Percentiles rank a stretch among this genome's conserved stretches.
Evolutionary conservation across 768 basidiomycete genomes (phyloP).

Genomic region (Suillus subluteus): DNA sequence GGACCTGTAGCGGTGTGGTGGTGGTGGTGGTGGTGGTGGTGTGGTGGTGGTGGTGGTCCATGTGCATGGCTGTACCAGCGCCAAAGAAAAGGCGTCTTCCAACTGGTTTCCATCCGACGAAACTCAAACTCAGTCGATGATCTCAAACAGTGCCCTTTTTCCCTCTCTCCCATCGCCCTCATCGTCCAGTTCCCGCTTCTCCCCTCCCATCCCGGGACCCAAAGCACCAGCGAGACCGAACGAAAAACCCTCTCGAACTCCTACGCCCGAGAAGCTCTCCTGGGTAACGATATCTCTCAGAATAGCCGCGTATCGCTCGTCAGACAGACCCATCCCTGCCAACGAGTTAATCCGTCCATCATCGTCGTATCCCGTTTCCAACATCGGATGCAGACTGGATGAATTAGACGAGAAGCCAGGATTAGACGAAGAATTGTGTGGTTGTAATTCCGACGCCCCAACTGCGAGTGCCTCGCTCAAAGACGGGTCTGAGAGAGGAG

Average conservation of each 20-base stretch:
- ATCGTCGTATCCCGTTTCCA: conserved; percentile 33
- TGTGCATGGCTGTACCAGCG: conserved; percentile 4
- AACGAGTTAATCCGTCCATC: conserved; percentile 73
- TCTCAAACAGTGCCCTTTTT: conserved; percentile 65
- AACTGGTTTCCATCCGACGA: neutral
- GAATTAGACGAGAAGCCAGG: conserved; percentile 12
- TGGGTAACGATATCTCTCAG: conserved; percentile 72
- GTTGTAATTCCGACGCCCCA: conserved; percentile 31
- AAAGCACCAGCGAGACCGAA: conserved; percentile 20
- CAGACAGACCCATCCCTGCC: conserved; percentile 84
- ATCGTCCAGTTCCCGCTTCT: conserved; percentile 41
- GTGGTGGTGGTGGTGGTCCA: conserved; percentile 4
- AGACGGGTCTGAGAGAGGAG: conserved; percentile 55
- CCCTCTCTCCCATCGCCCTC: conserved; percentile 28
- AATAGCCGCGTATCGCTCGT: conserved; percentile 85
- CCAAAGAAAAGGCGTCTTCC: too few species aligned
- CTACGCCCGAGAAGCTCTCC: conserved; percentile 55
- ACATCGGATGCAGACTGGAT: conserved; percentile 8
- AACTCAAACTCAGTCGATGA: conserved; percentile 48
- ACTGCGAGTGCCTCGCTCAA: conserved; percentile 61
- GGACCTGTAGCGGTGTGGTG: neutral
- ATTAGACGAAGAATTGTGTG: conserved; percentile 28
- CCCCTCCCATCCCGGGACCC: conserved; percentile 16
- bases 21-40: conserved; percentile 2
- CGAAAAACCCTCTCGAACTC: conserved; percentile 15